These are phyloP conservation scores for Platanthera guangdongensis DNA, from an alignment of 106 monocot genomes.

Conservation along the genomic window DNA sequence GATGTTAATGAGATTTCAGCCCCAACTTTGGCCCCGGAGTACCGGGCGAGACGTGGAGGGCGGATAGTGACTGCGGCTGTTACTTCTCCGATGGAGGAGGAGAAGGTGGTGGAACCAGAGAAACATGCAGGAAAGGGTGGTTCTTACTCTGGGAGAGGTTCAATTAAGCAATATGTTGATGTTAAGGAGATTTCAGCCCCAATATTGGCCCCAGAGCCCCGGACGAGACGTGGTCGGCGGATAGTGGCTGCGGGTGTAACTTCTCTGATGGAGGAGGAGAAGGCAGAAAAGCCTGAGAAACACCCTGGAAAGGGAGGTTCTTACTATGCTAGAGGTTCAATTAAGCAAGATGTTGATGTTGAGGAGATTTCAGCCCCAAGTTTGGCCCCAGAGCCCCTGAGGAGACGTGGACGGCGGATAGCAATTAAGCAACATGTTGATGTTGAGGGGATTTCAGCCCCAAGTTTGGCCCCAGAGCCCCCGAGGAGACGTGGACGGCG, in stretches of 20 bases:
- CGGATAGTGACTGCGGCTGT: too few species aligned
- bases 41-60: too few species aligned
- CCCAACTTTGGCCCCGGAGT: too few species aligned
- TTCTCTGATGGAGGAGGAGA: not conserved
- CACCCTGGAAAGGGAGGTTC: too few species aligned
- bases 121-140: too few species aligned
- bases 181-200: constrained; percentile 8
- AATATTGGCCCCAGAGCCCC: not conserved
- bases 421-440: too few species aligned
- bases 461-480: not conserved
- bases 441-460: constrained; percentile 5
- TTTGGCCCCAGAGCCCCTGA: not conserved
- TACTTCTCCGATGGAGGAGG: too few species aligned
- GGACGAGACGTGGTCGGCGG: not conserved
- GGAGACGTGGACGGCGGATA: not conserved
- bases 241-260: not conserved
- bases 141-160: too few species aligned
- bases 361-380: constrained; percentile 10
- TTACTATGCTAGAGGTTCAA: too few species aligned
- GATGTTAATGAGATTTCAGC: too few species aligned
- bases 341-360: too few species aligned
- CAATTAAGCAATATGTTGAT: too few species aligned
- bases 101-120: not conserved
- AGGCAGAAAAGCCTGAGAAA: not conserved
- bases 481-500: not conserved